These are phyloP conservation scores for Ambrosia artemisiifolia DNA, from an alignment of 129 eudicot species.

Conservation along the genomic window DNA sequence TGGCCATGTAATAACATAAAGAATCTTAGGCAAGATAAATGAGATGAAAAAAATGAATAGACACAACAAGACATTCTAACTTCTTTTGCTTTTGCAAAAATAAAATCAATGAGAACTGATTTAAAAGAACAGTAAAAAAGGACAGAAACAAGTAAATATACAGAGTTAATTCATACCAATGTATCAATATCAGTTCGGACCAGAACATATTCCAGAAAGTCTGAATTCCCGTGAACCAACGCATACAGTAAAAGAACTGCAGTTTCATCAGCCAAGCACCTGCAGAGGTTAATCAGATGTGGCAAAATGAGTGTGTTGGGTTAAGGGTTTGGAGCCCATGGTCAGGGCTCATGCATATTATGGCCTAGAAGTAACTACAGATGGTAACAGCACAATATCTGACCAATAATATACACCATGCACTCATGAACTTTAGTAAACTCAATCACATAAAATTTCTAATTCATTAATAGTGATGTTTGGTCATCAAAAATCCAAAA, in stretches of 20 bases:
- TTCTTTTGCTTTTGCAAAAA: not conserved
- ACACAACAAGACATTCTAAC: slow-evolving; percentile 19
- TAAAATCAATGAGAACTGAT: slow-evolving; percentile 2
- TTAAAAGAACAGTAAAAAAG: not conserved
- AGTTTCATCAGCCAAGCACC: slow-evolving; percentile 88
- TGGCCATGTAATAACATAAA: slow-evolving; percentile 33
- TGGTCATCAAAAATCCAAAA: too few species aligned
- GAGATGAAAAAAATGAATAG: slow-evolving; percentile 5
- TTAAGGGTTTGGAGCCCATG: not conserved
- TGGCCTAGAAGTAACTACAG: not conserved
- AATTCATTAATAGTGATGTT: too few species aligned
- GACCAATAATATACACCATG: slow-evolving; percentile 3
- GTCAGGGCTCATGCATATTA: not conserved
- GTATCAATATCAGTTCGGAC: slow-evolving; percentile 96
- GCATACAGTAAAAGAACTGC: slow-evolving; percentile 84
- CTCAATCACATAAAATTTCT: not conserved
- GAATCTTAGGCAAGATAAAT: slow-evolving; percentile 15
- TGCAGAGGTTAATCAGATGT: slow-evolving; percentile 33
- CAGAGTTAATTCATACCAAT: slow-evolving; percentile 57
- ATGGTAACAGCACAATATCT: slow-evolving; percentile 11
- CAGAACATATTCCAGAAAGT: slow-evolving; percentile 87
- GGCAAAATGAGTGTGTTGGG: not conserved
- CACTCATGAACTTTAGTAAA: too few species aligned
- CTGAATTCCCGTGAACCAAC: slow-evolving; percentile 83
- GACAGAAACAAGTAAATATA: not conserved